Evolutionary conservation across 1,284 basidiomycete genomes (phyloP), one percentile per base, ranked within the genome.

Genomic region (Rhodotorula glutinis): DNA sequence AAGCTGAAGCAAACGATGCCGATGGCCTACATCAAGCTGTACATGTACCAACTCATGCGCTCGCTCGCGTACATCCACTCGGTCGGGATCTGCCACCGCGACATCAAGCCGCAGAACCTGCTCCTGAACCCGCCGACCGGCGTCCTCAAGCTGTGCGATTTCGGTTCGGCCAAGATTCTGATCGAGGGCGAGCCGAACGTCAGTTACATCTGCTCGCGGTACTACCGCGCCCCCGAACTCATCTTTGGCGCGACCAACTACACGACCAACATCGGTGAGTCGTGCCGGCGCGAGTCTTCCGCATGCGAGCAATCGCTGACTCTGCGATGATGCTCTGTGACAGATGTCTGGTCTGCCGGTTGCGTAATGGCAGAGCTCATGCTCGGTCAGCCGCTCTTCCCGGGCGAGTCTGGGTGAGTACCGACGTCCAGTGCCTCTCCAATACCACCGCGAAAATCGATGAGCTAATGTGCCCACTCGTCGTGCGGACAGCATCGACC

Each of bases 1-100:
- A 98, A 98, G 83, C 88, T 99, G 81, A 99, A 99, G 84, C 96
- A 98, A 79, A 91, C 92, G 68, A 98, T 99, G 92, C 95, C 95
- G 38, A 97, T 94, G 87, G 87, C 97, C 62, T 93, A 98, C 83
- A 95, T 99, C 84, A 98, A 98, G 84, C 82, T 96, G 76, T 73
- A 74, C 71, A 73, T 75, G 74, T 95, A 95, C 82, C 92, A 98
- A 82, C 89, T 98, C 75, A 84, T 98, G 74, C 91, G 95, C 68
- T 97, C 93, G 49, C 84, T 98, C 72, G 92, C 94, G 73, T 98
- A 98, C 85, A 98, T 98, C 79, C 94, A 98, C 80, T 96, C 92
- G 47, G 90, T 98, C 75, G 63, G 70, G 44, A 81, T 81, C 73
- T 81, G 79, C 72, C 92, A 98, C 82, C 91, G 95, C 77, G 95